A percentile compares a stretch with the other conserved stretches of the same genome.
Conservation (phyloP, 371 early-diverging fungal species). For the Blastocladiella emersonii region DNA sequence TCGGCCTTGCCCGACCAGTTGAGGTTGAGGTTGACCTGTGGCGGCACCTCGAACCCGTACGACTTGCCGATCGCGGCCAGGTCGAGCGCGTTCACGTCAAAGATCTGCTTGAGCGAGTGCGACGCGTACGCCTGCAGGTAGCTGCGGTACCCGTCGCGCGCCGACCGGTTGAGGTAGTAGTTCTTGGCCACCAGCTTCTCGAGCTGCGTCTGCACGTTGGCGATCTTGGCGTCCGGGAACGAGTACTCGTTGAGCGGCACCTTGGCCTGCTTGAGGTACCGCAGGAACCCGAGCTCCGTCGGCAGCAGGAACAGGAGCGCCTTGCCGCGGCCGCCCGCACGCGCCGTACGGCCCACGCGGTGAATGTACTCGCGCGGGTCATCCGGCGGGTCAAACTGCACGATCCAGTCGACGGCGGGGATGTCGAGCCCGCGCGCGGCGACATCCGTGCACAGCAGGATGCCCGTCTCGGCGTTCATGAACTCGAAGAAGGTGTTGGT, state of each 20-base stretch:
- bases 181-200: conserved; percentile 94
- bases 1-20: conserved; percentile 21
- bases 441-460: conserved; percentile 94
- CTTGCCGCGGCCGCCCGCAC: conserved; percentile 82
- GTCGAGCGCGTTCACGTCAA: conserved; percentile 84
- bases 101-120: conserved; percentile 89
- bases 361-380: conserved; percentile 97
- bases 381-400: conserved; percentile 98
- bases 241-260: conserved; percentile 96
- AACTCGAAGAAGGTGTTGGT: conserved; percentile 94
- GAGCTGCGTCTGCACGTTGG: conserved; percentile 90
- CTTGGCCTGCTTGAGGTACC: conserved; percentile 92
- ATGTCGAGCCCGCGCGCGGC: conserved; percentile 98
- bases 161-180: conserved; percentile 96
- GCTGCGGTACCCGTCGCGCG: conserved; percentile 92
- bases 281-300: conserved; percentile 86
- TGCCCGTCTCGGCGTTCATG: conserved; percentile 74
- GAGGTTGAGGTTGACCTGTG: conserved; percentile 81
- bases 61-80: conserved; percentile 82
- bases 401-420: conserved; percentile 94
- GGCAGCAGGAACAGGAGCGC: conserved; percentile 91
- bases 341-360: conserved; percentile 96
- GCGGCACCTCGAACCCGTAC: conserved; percentile 90
- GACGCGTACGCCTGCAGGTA: conserved; percentile 96
- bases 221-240: conserved; percentile 83